A percentile compares a stretch with the other conserved stretches of the same genome.
Evolutionary conservation across 306 rosid species (phyloP).

Genomic region (Cucurbita ficifolia): DNA sequence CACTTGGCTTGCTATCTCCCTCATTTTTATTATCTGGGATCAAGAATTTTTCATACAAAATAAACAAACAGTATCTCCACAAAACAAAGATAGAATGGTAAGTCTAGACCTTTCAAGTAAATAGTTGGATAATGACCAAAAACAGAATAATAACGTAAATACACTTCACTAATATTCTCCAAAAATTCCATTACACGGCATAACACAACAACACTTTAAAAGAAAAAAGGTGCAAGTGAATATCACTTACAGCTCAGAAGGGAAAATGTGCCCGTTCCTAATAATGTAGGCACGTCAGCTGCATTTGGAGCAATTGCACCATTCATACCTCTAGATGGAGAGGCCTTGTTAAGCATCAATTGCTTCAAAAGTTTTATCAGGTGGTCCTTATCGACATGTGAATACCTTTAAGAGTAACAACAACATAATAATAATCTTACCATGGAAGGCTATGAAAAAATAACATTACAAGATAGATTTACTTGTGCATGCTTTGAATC

Average conservation of each 20-base stretch:
- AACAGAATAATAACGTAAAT: neutral
- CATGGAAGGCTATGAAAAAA: neutral
- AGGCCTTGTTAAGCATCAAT: conserved; percentile 38
- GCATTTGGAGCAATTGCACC: conserved; percentile 74
- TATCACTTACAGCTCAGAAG: conserved; percentile 61
- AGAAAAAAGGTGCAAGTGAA: conserved; percentile 9
- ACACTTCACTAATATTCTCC: neutral
- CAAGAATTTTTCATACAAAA: neutral
- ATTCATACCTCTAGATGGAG: conserved; percentile 37
- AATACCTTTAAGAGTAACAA: conserved; percentile 45
- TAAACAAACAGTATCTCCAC: neutral
- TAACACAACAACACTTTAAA: neutral
- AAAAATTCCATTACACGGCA: neutral
- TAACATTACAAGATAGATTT: neutral
- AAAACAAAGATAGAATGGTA: neutral
- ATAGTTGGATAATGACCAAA: neutral
- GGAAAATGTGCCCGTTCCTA: conserved; percentile 82
- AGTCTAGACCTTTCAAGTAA: neutral
- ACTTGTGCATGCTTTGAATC: neutral
- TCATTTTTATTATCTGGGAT: conserved; percentile 51
- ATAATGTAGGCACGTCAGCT: conserved; percentile 90
- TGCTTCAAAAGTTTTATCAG: conserved; percentile 89
- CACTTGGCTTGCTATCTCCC: conserved; percentile 26
- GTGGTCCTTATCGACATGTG: conserved; percentile 80
- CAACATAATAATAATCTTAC: neutral